Base-by-base conservation (phyloP, 176 grass and related monocot genomes). In the Triticum dicoccoides region DNA sequence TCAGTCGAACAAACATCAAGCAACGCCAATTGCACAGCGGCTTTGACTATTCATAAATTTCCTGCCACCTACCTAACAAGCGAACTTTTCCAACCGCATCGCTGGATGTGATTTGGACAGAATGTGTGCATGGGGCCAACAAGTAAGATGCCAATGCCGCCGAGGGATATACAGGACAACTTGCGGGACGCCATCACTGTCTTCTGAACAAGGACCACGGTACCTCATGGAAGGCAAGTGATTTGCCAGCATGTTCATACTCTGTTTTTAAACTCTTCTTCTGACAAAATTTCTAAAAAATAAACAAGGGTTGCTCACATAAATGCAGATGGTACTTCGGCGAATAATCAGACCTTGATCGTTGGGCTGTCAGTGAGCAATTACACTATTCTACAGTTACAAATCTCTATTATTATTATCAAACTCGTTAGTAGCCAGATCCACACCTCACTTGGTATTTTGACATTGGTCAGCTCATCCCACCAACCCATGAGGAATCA, bases 121-220 rank as follows among this genome's bases (percentile, higher is more conserved):
- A 27, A 73, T 39, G n/a, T 18, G 5, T 37, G 49, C 8, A 82
- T 82, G 42, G 80, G 12, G 18, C 66, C 65, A 72, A 21, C 73
- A 65, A 52, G 6, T 65, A 73, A 63, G 66, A 75, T 87, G 51
- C 80, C 67, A 74, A 35, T 83, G 73, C 65, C 66, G 23, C 15
- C 3, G 2, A 65, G 79, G 64, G 32, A 77, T 72, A 86, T 86
- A 61, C 83, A 86, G 32, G 23, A n/a, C 29, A 81, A 56, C 54
- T 86, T 82, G 69, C 41, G 73, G 79, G 79, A 83, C 65, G 39
- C 84, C 69, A 47, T 87, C 37, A 65, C 61, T 38, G 76, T 56
- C 72, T 71, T 20, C 58, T 51, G 45, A 59, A 52, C 45, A 34
- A 15, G 21, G 73, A 71, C 23, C 54, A 72, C 79, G 32, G 30